phyloP scores from a whole-genome alignment of 352 stramenopile genomes.

The Phytophthora multivora region DNA sequence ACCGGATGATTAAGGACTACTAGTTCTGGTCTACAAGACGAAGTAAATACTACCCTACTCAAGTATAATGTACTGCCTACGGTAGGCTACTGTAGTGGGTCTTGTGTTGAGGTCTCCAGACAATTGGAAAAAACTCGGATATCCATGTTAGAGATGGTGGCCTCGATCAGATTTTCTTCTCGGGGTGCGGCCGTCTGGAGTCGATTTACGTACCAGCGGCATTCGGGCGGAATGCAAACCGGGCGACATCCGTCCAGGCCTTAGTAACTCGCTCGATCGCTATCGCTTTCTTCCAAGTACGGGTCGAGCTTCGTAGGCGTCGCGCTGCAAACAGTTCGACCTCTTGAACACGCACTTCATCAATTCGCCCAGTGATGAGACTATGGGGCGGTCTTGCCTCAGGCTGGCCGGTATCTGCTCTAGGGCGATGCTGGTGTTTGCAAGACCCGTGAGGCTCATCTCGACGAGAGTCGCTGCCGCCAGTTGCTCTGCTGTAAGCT shows the following conservation, averaged over 20 bases:
- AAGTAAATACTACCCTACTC: background rate
- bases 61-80: too few relatives aligned
- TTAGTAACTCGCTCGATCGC: constrained; percentile 11
- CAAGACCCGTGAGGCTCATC: background rate
- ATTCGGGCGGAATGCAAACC: constrained; percentile 13
- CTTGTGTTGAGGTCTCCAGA: background rate
- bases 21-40: background rate
- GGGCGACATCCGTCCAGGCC: constrained; percentile 9
- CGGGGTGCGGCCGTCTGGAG: background rate
- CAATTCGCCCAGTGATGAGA: constrained; percentile 4
- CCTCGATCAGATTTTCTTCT: background rate
- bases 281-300: constrained; percentile 3
- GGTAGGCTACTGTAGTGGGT: background rate
- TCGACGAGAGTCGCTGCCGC: background rate
- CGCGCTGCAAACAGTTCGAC: constrained; percentile 5
- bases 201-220: background rate
- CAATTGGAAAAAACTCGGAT: too few relatives aligned
- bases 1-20: background rate
- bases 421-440: background rate
- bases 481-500: background rate
- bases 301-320: background rate
- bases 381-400: background rate
- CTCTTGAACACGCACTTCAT: constrained; percentile 5
- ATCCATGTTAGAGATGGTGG: too few relatives aligned
- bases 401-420: background rate